Base-by-base conservation (phyloP, 1,284 basidiomycete genomes). In the Sporisorium scitamineum region DNA sequence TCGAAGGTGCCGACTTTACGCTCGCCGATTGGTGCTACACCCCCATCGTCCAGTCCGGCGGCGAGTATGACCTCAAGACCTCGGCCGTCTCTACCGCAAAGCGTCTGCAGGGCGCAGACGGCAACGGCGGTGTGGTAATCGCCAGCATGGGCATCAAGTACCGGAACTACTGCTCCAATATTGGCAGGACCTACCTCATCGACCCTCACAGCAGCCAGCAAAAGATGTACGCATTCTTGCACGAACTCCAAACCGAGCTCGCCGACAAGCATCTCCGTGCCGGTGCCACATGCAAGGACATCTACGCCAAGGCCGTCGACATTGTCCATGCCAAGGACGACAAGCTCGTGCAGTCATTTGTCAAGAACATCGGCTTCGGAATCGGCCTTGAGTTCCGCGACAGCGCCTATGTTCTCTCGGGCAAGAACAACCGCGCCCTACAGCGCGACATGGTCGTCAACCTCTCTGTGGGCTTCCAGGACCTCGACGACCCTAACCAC, bases 21-120 rank as follows among this genome's bases (percentile, higher is more conserved):
- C 90, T 92, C 13, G 92, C 93, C 3, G 95, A 98, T 86, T 96
- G 95, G 87, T 93, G 94, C 78, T 97, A 96, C 86, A 91, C 93
- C 5, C 95, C 96, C 3, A 95, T 97, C 85, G 93, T 98, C 81
- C 95, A 97, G 83, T 97, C 95, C 3, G 92, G 92, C 60, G 93
- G 93, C 18, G 91, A 91, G 44, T 98, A 97, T 84, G 95, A 98
- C 83, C 88, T 98, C 55, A 90, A 92, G 71, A 92, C 92, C 26
- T 93, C 91, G 2, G 94, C 93, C 0, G 91, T 94, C 84, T 95
- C 95, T 2, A 92, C 92, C 27, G 87, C 89, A 32, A 78, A 76
- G 51, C 77, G 79, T 27, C 64, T 83, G 16, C 93, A 96, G 81
- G 89, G 90, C 65, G 92, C 97, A 73, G 91, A 94, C 20, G 92